phyloP scores from a whole-genome alignment of 352 stramenopile species.

The Globisporangium abappressorium region DNA sequence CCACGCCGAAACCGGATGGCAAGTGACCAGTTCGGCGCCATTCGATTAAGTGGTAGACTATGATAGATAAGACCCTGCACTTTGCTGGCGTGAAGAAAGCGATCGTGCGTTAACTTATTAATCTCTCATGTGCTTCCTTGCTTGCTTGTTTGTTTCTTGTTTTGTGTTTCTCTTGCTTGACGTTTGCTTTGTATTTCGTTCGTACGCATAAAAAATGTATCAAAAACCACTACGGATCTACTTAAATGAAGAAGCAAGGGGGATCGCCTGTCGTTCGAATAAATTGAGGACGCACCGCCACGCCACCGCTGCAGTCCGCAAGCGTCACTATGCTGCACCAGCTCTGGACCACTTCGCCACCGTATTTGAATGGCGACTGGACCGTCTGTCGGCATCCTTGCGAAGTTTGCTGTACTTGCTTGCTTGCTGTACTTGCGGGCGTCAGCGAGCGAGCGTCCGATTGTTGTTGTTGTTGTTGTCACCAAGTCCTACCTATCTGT shows the following conservation, averaged over 20 bases:
- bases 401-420: neutral
- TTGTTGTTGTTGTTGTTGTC: slow-evolving; percentile 9
- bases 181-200: slow-evolving; percentile 10
- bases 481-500: slow-evolving; percentile 18
- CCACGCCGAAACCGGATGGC: neutral
- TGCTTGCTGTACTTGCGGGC: neutral
- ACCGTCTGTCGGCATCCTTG: neutral
- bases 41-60: neutral
- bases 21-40: neutral
- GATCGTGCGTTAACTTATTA: neutral
- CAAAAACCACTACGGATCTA: slow-evolving; percentile 14
- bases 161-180: slow-evolving; percentile 6
- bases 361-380: neutral
- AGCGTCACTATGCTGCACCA: neutral
- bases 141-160: neutral
- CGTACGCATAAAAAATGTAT: slow-evolving; percentile 10
- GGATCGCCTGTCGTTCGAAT: slow-evolving; percentile 5
- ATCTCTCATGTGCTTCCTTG: neutral
- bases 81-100: neutral
- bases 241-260: slow-evolving; percentile 4
- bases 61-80: neutral
- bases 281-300: slow-evolving; percentile 6
- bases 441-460: neutral
- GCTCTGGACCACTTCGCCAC: neutral
- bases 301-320: neutral